phyloP scores from a whole-genome alignment of 768 basidiomycete species.

The Steccherinum ochraceum region DNA sequence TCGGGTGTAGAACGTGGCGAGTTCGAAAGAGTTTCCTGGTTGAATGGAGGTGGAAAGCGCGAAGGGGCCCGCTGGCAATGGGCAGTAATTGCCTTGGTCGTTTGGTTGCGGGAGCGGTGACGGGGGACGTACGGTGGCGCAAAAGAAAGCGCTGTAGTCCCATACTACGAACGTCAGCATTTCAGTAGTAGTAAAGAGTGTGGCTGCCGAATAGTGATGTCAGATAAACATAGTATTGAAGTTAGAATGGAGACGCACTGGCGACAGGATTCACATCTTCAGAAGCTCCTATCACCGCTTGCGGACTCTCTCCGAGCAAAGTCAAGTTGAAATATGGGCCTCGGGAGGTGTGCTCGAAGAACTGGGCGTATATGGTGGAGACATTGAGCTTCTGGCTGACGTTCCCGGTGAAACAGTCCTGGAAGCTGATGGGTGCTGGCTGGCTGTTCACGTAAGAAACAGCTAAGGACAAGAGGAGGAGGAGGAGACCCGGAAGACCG shows the following conservation, averaged over 20 bases:
- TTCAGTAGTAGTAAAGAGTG: conserved; percentile 78
- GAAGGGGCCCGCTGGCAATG: conserved; percentile 71
- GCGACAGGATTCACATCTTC: conserved; percentile 60
- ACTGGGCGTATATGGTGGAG: conserved; percentile 67
- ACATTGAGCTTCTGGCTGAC: conserved; percentile 54
- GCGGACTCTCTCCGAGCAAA: conserved; percentile 57
- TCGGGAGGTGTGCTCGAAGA: conserved; percentile 37
- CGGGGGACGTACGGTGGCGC: conserved; percentile 70
- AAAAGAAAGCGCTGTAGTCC: conserved; percentile 69
- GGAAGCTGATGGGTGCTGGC: conserved; percentile 55
- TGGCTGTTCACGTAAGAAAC: conserved; percentile 18
- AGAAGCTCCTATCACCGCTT: conserved; percentile 52
- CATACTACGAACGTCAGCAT: conserved; percentile 75
- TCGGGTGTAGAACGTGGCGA: conserved; percentile 81
- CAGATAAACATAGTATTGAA: conserved; percentile 8
- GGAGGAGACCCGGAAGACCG: conserved; percentile 7
- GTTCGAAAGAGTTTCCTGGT: conserved; percentile 54
- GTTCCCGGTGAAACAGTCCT: conserved; percentile 63
- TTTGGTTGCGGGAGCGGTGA: conserved; percentile 53
- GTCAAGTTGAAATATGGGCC: conserved; percentile 61
- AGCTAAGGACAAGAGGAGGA: conserved; percentile 14
- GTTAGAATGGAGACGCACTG: conserved; percentile 24
- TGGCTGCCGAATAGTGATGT: conserved; percentile 40
- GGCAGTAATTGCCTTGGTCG: conserved; percentile 53
- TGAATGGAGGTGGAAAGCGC: conserved; percentile 75